Base-by-base conservation (phyloP, 495 filamentous ascomycete genomes). In the Copromyces sp. region DNA sequence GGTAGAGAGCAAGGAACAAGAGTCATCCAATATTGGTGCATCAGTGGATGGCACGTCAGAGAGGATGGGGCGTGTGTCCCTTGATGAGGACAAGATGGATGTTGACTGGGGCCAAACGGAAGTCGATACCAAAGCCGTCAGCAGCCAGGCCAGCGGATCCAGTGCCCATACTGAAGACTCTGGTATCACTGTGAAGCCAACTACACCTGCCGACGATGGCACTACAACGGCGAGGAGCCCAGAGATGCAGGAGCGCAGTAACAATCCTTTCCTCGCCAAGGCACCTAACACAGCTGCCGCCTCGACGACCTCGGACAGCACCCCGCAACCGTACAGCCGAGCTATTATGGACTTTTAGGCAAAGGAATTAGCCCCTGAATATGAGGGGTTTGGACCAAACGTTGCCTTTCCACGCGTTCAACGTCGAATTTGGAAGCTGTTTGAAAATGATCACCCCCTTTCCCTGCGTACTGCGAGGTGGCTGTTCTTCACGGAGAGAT, bases 161-260 rank as follows among this genome's bases (percentile, higher is more conserved):
- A 38, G 69, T 35, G 72, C 69, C 24, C 17, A 47, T 35, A 69
- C 40, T 41, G 53, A 59, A 12, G 44, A 41, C n/a, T 44, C 68
- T 42, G 39, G 12, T 39, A 24, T 39, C 11, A 69, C 29, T 17
- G 29, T 37, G 53, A 73, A 35, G 45, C 20, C 53, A 53, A 44
- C 9, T 16, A n/a, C 5, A 61, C 41, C 12, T 24, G 7, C 37
- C n/a, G 17, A 47, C 35, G 69, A 73, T 39, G 45, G 40, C 40
- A 17, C 47, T 65, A 69, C 69, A 29, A 47, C 38, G 7, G 61
- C 70, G 1, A 82, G 77, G 44, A 70, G 68, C 8, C 80, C 74
- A 9, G 82, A 84, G 75, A 84, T 84, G 82, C 79, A 77, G 70
- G 82, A 84, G 71, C 77, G 78, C 20, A 69, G 44, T n/a, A 72